These are phyloP conservation scores for Chlorella sorokiniana DNA, from an alignment of 139 green algal species.

Conservation along the genomic window DNA sequence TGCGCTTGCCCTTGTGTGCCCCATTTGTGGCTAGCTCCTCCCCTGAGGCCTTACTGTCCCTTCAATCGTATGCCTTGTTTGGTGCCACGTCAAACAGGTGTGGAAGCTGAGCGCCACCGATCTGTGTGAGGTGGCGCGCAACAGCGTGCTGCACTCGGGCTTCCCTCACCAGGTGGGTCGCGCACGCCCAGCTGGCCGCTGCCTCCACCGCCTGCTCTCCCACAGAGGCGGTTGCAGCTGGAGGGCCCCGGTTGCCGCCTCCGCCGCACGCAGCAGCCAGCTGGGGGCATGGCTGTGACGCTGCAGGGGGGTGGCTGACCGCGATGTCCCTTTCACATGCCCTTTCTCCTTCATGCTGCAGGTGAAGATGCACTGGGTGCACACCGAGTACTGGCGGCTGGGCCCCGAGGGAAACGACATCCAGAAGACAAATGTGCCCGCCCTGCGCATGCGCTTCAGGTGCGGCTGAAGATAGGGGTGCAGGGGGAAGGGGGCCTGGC, in stretches of 20 bases:
- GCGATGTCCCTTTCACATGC: neutral
- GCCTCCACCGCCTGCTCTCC: neutral
- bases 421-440: slow-evolving; percentile 97
- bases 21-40: neutral
- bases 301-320: neutral
- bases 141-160: slow-evolving; percentile 92
- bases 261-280: too few relatives aligned
- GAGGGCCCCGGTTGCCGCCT: too few relatives aligned
- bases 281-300: too few relatives aligned
- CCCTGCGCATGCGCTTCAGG: slow-evolving; percentile 92
- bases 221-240: neutral
- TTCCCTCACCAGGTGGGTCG: slow-evolving; percentile 82
- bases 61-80: neutral
- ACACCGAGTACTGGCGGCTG: slow-evolving; percentile 77
- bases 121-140: slow-evolving; percentile 97
- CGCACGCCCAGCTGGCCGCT: neutral
- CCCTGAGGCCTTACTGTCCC: neutral
- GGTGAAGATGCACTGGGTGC: slow-evolving; percentile 81
- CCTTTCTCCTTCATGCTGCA: slow-evolving; percentile 13
- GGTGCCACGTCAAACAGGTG: slow-evolving; percentile 54
- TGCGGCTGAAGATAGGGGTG: neutral
- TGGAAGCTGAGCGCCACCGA: slow-evolving; percentile 93
- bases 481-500: neutral
- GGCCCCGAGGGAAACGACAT: slow-evolving; percentile 97
- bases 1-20: neutral